Conservation (phyloP, 805 yeast species). For the Hanseniaspora nectarophila region DNA sequence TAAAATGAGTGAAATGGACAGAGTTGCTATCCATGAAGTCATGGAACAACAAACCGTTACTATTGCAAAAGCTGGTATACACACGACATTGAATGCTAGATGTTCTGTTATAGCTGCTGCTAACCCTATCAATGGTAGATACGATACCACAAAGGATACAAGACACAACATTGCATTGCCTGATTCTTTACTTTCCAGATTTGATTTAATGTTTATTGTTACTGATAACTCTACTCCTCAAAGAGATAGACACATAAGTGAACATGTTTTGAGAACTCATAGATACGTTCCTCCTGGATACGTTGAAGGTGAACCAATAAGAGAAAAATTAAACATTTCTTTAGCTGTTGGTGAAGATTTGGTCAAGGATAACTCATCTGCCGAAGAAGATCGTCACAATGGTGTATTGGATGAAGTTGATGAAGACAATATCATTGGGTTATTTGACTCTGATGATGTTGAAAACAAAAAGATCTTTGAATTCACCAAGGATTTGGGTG, state of each 20-base stretch:
- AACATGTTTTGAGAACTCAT: slow-evolving; percentile 90
- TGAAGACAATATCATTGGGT: slow-evolving; percentile 26
- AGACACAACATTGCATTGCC: slow-evolving; percentile 91
- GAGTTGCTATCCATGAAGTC: slow-evolving; percentile 98
- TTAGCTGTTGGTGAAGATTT: slow-evolving; percentile 64
- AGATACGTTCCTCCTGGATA: slow-evolving; percentile 78
- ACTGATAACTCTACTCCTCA: slow-evolving; percentile 86
- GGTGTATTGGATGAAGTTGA: slow-evolving; percentile 40
- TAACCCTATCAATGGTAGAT: slow-evolving; percentile 91
- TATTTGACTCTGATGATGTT: slow-evolving; percentile 11
- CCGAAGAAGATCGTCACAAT: slow-evolving; percentile 13
- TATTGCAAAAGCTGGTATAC: slow-evolving; percentile 97
- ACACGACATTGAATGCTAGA: slow-evolving; percentile 92
- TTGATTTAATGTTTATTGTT: slow-evolving; percentile 86
- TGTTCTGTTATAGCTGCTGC: slow-evolving; percentile 98
- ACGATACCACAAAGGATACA: slow-evolving; percentile 72
- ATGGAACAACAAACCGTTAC: slow-evolving; percentile 99
- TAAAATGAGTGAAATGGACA: slow-evolving; percentile 91
- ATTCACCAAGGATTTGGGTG: slow-evolving; percentile 11
- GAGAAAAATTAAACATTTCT: slow-evolving; percentile 59
- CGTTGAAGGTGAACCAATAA: slow-evolving; percentile 83
- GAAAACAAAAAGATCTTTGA: slow-evolving; percentile 12
- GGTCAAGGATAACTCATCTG: slow-evolving; percentile 25
- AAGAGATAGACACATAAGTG: slow-evolving; percentile 77
- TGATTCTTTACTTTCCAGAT: slow-evolving; percentile 91